Evolutionary conservation across 1,139 yeast genomes (phyloP).

Genomic region (Suhomyces chickasaworum): DNA sequence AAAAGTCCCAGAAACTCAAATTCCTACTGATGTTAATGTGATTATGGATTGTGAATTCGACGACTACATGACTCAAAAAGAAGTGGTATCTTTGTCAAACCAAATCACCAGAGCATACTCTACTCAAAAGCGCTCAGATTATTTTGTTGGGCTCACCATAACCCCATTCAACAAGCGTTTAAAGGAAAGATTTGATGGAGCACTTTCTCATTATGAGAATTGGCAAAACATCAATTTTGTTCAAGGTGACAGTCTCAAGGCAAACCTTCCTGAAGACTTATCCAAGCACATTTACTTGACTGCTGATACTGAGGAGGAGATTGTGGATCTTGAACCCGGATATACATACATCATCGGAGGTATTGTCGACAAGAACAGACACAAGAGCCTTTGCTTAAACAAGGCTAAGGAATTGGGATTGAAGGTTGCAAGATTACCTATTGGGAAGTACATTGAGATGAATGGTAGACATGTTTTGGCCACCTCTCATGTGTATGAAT

Average conservation of each 20-base stretch:
- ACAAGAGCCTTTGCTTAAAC: conserved; percentile 76
- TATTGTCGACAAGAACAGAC: conserved; percentile 92
- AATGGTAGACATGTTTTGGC: conserved; percentile 89
- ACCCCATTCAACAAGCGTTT: conserved; percentile 69
- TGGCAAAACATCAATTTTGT: conserved; percentile 68
- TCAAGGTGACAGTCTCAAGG: conserved; percentile 47
- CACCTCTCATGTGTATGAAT: conserved; percentile 90
- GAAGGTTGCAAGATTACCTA: conserved; percentile 78
- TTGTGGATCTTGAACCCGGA: conserved; percentile 63
- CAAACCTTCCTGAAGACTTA: conserved; percentile 33
- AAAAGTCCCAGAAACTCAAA: conserved; percentile 44
- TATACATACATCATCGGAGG: conserved; percentile 90
- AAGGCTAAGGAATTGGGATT: conserved; percentile 79
- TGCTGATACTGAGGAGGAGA: conserved; percentile 78
- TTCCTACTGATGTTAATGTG: conserved; percentile 51
- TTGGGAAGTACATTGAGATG: conserved; percentile 78
- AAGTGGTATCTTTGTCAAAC: conserved; percentile 72
- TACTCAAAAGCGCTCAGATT: conserved; percentile 63
- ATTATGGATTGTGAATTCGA: conserved; percentile 90
- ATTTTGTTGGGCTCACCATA: conserved; percentile 61
- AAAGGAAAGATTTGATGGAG: conserved; percentile 65
- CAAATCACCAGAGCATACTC: conserved; percentile 86
- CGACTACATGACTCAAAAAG: conserved; percentile 80
- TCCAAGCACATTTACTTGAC: conserved; percentile 68
- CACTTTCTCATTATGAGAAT: conserved; percentile 55